phyloP scores from a whole-genome alignment of 2,329 filamentous ascomycete species.

The Penicillium janthinellum region DNA sequence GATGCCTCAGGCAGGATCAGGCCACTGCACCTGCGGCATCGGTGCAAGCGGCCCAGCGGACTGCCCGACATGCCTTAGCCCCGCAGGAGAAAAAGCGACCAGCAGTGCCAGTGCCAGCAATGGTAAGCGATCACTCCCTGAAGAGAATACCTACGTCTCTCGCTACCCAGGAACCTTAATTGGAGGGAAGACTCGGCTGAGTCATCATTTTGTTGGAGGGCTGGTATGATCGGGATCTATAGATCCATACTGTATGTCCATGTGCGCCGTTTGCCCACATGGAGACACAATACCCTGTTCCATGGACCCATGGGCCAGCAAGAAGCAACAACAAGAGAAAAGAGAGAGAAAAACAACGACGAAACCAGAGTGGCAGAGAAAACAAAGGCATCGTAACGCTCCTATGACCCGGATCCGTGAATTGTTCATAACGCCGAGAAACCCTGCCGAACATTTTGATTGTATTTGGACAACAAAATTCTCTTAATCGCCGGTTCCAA shows the following conservation, averaged over 20 bases:
- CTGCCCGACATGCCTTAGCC: constrained; percentile 12
- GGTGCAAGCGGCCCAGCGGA: constrained; percentile 22
- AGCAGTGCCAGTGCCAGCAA: not conserved
- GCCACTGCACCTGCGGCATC: constrained; percentile 18
- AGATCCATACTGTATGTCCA: constrained; percentile 1
- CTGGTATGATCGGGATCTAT: not conserved
- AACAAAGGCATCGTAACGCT: constrained; percentile 18
- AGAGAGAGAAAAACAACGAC: constrained; percentile 1
- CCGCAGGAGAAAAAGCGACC: constrained; percentile 23
- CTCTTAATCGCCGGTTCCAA: constrained; percentile 50
- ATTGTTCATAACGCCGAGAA: constrained; percentile 14
- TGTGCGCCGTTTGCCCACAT: not conserved
- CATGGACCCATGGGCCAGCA: not conserved
- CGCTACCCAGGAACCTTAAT: constrained; percentile 1
- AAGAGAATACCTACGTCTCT: constrained; percentile 3
- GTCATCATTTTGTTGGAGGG: not conserved
- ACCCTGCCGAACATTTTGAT: constrained; percentile 14
- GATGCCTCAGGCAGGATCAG: constrained; percentile 30
- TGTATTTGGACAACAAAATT: not conserved
- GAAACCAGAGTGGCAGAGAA: constrained; percentile 9
- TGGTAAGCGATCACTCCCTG: not conserved
- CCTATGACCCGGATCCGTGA: constrained; percentile 15
- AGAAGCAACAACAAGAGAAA: not conserved
- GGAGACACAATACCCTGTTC: not conserved
- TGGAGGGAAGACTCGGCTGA: not conserved